Conservation (phyloP, 345 rosid species). For the Syzygium oleosum region DNA sequence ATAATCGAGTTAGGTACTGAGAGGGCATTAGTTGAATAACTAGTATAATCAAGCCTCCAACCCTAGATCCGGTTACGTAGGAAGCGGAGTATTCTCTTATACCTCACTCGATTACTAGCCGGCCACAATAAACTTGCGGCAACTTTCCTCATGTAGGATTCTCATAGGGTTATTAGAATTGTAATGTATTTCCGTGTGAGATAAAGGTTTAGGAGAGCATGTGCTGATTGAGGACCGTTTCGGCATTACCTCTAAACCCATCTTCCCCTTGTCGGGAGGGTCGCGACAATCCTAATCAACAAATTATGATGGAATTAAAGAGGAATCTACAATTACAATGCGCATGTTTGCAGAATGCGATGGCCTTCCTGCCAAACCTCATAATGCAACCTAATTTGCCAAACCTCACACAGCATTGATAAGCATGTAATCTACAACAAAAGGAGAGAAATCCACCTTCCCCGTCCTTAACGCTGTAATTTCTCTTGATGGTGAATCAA, state of each 20-base stretch:
- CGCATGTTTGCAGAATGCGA: background rate
- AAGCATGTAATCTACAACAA: background rate
- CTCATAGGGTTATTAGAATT: background rate
- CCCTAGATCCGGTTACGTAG: background rate
- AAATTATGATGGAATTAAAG: background rate
- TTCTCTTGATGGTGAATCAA: background rate
- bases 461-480: background rate
- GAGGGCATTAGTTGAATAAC: background rate
- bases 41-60: background rate
- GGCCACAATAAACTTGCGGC: background rate
- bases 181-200: background rate
- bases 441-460: background rate
- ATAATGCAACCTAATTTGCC: background rate
- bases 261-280: background rate
- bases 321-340: background rate
- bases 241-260: background rate
- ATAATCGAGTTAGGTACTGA: background rate
- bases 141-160: background rate
- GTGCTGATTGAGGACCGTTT: background rate
- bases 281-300: background rate
- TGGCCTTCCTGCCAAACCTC: background rate
- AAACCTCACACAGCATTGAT: background rate
- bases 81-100: too few relatives aligned
- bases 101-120: background rate
- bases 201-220: background rate